Base-by-base conservation (phyloP, 768 basidiomycete species). In the Pulveroboletus sp. region DNA sequence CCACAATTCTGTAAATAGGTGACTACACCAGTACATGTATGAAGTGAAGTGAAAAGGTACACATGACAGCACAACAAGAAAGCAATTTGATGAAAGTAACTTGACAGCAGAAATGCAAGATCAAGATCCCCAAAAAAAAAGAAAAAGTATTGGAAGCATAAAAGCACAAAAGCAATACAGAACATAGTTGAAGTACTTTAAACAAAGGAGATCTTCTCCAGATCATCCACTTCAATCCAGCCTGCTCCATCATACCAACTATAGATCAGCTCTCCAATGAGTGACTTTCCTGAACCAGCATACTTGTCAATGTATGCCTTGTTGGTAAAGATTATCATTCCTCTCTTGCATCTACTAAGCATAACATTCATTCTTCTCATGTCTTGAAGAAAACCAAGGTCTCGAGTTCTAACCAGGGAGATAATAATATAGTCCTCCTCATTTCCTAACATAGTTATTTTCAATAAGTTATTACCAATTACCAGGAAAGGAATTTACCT, bases 351-450 rank as follows among this genome's bases (percentile, higher is more conserved):
- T 33, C 90, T 79, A 41, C 82, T 84, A 8, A 92, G 81, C 88
- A 93, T 90, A 50, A 93, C 89, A 82, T 93, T 92, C 46, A 86
- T 84, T 15, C 90, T 76, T 27, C 84, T 76, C 9, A 75, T 56
- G 58, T 82, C 82, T 13, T 66, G 61, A 31, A 93, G 71, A 56
- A 93, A 93, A 5, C 89, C 90, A 41, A 84, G 69, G 4, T 72
- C 75, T 31, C 67, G 68, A 0, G 86, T 76, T 24, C 87, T 76
- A 6, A 87, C 86, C 14, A 86, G 55, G 7, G 88, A 89, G 41
- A 90, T 75, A 51, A 90, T 75, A 40, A 90, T 83, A 28, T 78
- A 79, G 47, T 91, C 82, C 46, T 85, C 85, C 60, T 93, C 90
- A 74, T 92, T 91, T 10, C 89, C 90, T 91, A 54, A 4, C 60